Evolutionary conservation across 139 green algal species (phyloP), one percentile per base, ranked within the genome.

Genomic region (Gonium pectorale): DNA sequence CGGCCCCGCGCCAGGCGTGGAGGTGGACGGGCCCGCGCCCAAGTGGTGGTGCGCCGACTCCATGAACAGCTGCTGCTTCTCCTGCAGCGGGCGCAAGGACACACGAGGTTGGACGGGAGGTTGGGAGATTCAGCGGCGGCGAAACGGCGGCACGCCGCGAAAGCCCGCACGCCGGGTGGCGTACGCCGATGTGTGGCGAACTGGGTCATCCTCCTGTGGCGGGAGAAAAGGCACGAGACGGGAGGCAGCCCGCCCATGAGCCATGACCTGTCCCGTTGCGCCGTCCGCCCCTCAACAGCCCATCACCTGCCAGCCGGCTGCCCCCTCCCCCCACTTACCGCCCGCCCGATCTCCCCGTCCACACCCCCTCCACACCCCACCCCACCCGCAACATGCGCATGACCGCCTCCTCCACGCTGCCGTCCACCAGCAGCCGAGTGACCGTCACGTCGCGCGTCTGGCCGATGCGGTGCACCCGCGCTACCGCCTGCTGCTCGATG

Each of bases 401-500:
- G 46, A 94, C 90, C 5, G 85, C 67, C 29, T 83, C 86, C 44
- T 94, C 83, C 43, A 93, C 93, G 67, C 71, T 84, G 2, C 87
- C 88, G 51, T 94, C 91, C 85, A 95, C 81, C 77, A 95, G 86
- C 60, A 90, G 75, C 41, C 86, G 81, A 0, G 86, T 91, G 27
- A 94, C 62, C 38, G 67, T 54, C 56, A 96, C 89, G 27, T 82
- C 54, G 22, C 87, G 79, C 43, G 77, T 91, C 87, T 97, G 94
- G 3, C 94, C 94, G 56, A 97, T 95, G 44, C 94, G 92, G 81
- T 97, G 93, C 79, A 96, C 90, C 0, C 94, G 81, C 37, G 91
- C 93, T 41, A 97, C 91, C 3, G 94, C 95, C 89, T 98, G 95
- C 89, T 96, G 90, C 88, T 97, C 94, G 31, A 95, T 89, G 22